These are phyloP conservation scores for Albifimbria verrucaria DNA, from an alignment of 2,329 filamentous ascomycete species.

Conservation along the genomic window DNA sequence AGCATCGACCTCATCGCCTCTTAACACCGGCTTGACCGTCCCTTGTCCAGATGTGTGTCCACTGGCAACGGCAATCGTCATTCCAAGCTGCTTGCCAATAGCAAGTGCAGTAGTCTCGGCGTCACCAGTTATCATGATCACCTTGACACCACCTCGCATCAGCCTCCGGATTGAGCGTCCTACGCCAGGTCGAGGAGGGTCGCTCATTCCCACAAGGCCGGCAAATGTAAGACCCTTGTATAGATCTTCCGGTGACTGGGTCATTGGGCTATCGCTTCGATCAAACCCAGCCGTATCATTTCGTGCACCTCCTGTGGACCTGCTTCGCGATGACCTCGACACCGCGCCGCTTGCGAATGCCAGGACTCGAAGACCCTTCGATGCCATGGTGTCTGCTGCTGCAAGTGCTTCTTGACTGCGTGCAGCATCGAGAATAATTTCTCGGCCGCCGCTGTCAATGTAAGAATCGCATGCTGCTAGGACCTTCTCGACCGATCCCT, in stretches of 20 bases:
- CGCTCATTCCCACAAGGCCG: conserved; percentile 94
- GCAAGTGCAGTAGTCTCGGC: conserved; percentile 92
- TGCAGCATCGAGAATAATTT: conserved; percentile 77
- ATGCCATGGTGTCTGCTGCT: conserved; percentile 83
- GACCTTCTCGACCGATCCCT: conserved; percentile 87
- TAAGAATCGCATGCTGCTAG: conserved; percentile 88
- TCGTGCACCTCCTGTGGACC: conserved; percentile 34
- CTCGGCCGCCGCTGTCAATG: conserved; percentile 78
- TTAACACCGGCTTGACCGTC: conserved; percentile 68
- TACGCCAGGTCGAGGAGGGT: conserved; percentile 88
- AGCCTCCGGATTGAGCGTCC: conserved; percentile 83
- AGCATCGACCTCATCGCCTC: conserved; percentile 86
- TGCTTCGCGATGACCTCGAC: conserved; percentile 40
- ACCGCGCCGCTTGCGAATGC: conserved; percentile 87
- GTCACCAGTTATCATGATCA: conserved; percentile 99
- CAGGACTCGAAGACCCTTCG: conserved; percentile 83
- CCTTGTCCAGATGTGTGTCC: conserved; percentile 52
- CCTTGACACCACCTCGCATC: conserved; percentile 91
- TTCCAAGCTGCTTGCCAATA: conserved; percentile 92
- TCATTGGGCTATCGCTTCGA: conserved; percentile 32
- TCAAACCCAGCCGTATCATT: conserved; percentile 51
- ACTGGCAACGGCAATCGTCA: conserved; percentile 65
- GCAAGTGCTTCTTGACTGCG: conserved; percentile 70
- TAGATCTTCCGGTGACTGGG: conserved; percentile 60
- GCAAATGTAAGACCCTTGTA: conserved; percentile 87